These are phyloP conservation scores for Betula pendula DNA, from an alignment of 306 rosid genomes.

Conservation along the genomic window DNA sequence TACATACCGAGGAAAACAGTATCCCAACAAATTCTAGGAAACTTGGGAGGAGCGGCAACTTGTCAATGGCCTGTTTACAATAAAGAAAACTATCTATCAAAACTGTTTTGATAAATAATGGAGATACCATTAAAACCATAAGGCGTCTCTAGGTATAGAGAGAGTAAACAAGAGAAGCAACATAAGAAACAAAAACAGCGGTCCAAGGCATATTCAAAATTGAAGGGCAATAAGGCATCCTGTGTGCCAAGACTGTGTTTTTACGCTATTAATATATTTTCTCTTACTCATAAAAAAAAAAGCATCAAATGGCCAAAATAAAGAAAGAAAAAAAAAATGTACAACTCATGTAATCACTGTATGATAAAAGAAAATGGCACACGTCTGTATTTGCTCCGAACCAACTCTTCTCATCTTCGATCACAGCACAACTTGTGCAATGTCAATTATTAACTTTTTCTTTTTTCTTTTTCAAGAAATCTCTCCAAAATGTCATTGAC, in stretches of 20 bases:
- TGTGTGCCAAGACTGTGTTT: too few species aligned
- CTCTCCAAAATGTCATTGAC: background rate
- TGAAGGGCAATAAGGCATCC: background rate
- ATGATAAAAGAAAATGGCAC: background rate
- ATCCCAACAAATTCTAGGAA: constrained; percentile 74
- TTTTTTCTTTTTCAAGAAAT: constrained; percentile 5
- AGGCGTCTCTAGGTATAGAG: too few species aligned
- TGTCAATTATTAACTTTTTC: background rate
- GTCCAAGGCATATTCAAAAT: background rate
- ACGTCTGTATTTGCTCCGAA: background rate
- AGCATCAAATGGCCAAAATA: background rate
- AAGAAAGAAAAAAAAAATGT: background rate
- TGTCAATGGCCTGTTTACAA: constrained; percentile 67
- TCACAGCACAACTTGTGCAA: background rate
- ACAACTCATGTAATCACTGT: background rate
- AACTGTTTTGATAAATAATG: too few species aligned
- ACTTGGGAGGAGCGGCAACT: constrained; percentile 66
- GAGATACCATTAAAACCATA: too few species aligned
- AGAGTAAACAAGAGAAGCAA: too few species aligned
- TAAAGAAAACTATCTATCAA: constrained; percentile 24
- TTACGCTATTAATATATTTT: too few species aligned
- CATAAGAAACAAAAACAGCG: too few species aligned
- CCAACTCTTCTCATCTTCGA: background rate
- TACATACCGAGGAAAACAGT: constrained; percentile 66
- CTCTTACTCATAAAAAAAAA: too few species aligned